Evolutionary conservation across 2,329 filamentous ascomycete species (phyloP), one percentile per base, ranked within the genome.

Genomic region (Pyrenochaeta sp.): DNA sequence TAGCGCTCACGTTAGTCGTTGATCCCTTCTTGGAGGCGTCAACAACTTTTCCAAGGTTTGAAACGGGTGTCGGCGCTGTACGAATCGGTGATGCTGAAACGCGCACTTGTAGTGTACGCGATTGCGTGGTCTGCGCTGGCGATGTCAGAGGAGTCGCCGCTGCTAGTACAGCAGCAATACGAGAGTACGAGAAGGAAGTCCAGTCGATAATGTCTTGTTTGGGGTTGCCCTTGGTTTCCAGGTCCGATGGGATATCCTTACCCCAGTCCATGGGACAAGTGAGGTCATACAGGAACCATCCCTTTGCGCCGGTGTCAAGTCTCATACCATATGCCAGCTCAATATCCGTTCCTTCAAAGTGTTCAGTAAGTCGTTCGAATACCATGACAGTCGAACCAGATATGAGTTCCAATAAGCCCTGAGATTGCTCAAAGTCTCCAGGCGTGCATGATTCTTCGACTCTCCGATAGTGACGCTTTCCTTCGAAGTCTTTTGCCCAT

Each of bases 401-500:
- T 4, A 9, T 49, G n/a, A 49, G 30, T 25, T n/a, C 12, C 10
- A 19, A 19, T 10, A 36, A 12, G 30, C 13, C 48, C 24, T 45
- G 43, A 3, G 22, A 30, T 52, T 19, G n/a, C 24, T 7, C 32
- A 13, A 34, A 5, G 4, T 42, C n/a, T 4, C 39, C n/a, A n/a
- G 6, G 39, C 32, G 13, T 36, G 12, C 32, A 36, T 3, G 32
- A 36, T 13, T 36, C 32, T 12, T 39, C 36, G 36, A 19, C 36
- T 4, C 15, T 4, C 13, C 36, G 36, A 19, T 39, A 39, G 15
- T 39, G 13, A 39, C 36, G 36, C 36, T 39, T 39, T 19, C 19
- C 37, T 5, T 55, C 15, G 1, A 53, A 47, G 5, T 34, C 36
- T 36, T 58, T 62, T 9, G 57, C 56, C 64, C 67, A 71, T 25